Conservation (phyloP, 2,329 filamentous ascomycete genomes). For the Colletotrichum sp. region DNA sequence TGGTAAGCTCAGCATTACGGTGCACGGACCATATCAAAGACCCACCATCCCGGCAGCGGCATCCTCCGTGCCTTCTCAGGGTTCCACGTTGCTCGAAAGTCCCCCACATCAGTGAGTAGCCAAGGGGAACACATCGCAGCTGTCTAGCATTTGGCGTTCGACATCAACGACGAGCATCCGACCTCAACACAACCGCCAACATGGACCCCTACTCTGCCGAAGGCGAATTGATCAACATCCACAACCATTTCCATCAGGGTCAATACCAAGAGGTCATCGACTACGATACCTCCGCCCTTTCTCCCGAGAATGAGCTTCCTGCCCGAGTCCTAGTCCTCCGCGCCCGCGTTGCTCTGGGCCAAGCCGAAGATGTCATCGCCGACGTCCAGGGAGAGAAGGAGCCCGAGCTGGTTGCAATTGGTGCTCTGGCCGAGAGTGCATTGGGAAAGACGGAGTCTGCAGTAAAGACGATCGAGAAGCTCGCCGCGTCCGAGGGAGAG, state of each 20-base stretch:
- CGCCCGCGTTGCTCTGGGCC: conserved; percentile 81
- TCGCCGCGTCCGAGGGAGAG: conserved; percentile 71
- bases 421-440: conserved; percentile 73
- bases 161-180: conserved; percentile 17
- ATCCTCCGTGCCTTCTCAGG: conserved; percentile 53
- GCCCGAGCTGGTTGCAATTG: conserved; percentile 79
- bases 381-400: conserved; percentile 68
- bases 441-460: conserved; percentile 68
- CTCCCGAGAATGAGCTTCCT: conserved; percentile 76
- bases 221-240: conserved; percentile 74
- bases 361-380: conserved; percentile 74
- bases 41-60: conserved; percentile 1
- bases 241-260: conserved; percentile 76
- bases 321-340: conserved; percentile 82
- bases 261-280: conserved; percentile 88
- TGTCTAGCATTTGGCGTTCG: conserved; percentile 24
- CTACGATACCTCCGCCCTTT: conserved; percentile 83
- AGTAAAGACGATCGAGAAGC: conserved; percentile 66
- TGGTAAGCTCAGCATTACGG: background rate
- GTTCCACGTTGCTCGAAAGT: conserved; percentile 58
- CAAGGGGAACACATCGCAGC: conserved; percentile 21
- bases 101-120: conserved; percentile 39
- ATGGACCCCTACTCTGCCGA: conserved; percentile 77
- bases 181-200: conserved; percentile 28
- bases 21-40: background rate